phyloP scores from a whole-genome alignment of 305 asterid genomes.

The Fraxinus platypoda region DNA sequence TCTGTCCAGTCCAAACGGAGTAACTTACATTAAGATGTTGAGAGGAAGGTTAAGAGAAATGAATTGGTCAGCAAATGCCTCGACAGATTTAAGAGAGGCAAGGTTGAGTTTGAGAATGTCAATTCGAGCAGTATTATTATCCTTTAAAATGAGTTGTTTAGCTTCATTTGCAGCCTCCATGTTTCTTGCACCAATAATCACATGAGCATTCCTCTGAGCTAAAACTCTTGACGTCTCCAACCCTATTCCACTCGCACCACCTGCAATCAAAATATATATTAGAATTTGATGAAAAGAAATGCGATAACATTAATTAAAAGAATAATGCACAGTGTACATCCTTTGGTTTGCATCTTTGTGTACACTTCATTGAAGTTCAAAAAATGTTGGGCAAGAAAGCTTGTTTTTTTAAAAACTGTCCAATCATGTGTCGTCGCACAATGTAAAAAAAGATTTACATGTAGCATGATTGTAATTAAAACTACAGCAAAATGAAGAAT shows the following conservation, averaged over 20 bases:
- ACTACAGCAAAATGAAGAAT: background rate
- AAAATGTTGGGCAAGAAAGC: too few relatives aligned
- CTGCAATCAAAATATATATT: constrained; percentile 33
- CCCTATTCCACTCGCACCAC: constrained; percentile 93
- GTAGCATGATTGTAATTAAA: too few relatives aligned
- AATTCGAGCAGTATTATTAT: constrained; percentile 44
- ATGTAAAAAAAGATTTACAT: too few relatives aligned
- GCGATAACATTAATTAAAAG: background rate
- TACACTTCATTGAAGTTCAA: too few relatives aligned
- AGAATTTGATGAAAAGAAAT: background rate
- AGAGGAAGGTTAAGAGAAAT: constrained; percentile 67
- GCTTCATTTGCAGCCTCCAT: constrained; percentile 69
- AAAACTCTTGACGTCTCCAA: constrained; percentile 76
- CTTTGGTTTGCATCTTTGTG: too few relatives aligned
- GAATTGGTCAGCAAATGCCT: constrained; percentile 60
- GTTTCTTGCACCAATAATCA: constrained; percentile 73
- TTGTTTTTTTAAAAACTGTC: too few relatives aligned
- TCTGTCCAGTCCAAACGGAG: background rate
- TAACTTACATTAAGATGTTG: constrained; percentile 65
- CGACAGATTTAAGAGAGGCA: constrained; percentile 55
- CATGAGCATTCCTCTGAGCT: constrained; percentile 64
- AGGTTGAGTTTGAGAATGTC: constrained; percentile 68
- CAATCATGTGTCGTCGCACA: too few relatives aligned
- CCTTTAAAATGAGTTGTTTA: constrained; percentile 43
- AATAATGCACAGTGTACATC: too few relatives aligned